Percentiles rank a stretch among this genome's conserved stretches.
Conservation (phyloP, 2,329 filamentous ascomycete species). For the Botrytis fragariae region DNA sequence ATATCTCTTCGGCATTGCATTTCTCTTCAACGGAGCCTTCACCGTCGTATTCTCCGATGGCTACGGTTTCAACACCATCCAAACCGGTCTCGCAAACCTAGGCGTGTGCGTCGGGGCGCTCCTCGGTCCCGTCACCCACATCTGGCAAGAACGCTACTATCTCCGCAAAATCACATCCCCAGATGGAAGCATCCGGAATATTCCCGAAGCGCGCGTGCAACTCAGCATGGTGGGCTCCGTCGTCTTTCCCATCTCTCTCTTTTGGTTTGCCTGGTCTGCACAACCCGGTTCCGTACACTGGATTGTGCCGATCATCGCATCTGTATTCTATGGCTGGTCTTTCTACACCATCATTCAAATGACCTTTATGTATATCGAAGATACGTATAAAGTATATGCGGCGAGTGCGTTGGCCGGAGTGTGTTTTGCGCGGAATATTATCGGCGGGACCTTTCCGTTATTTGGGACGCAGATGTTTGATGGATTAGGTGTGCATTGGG, state of each 20-base stretch:
- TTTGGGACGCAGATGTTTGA: conserved; percentile 56
- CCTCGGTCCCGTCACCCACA: conserved; percentile 64
- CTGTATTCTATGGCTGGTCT: conserved; percentile 58
- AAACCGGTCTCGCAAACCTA: conserved; percentile 42
- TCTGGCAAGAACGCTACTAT: conserved; percentile 68
- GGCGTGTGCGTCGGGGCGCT: conserved; percentile 47
- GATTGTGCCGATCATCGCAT: conserved; percentile 50
- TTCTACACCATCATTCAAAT: conserved; percentile 56
- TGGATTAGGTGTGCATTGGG: conserved; percentile 41
- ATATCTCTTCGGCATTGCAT: conserved; percentile 42
- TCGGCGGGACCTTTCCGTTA: conserved; percentile 58
- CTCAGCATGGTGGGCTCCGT: conserved; percentile 60
- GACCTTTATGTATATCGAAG: conserved; percentile 50
- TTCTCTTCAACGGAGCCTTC: conserved; percentile 43
- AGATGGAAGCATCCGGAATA: conserved; percentile 35
- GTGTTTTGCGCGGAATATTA: conserved; percentile 53
- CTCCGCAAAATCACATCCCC: conserved; percentile 41
- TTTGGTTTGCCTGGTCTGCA: conserved; percentile 61
- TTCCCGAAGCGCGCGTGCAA: conserved; percentile 76
- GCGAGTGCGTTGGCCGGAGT: conserved; percentile 61
- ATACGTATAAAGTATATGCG: conserved; percentile 56
- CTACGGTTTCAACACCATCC: conserved; percentile 40
- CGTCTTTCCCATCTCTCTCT: conserved; percentile 50
- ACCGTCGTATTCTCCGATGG: conserved; percentile 41
- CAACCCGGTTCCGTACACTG: conserved; percentile 54